These are phyloP conservation scores for Pythium biforme DNA, from an alignment of 352 stramenopile species.

Conservation along the genomic window DNA sequence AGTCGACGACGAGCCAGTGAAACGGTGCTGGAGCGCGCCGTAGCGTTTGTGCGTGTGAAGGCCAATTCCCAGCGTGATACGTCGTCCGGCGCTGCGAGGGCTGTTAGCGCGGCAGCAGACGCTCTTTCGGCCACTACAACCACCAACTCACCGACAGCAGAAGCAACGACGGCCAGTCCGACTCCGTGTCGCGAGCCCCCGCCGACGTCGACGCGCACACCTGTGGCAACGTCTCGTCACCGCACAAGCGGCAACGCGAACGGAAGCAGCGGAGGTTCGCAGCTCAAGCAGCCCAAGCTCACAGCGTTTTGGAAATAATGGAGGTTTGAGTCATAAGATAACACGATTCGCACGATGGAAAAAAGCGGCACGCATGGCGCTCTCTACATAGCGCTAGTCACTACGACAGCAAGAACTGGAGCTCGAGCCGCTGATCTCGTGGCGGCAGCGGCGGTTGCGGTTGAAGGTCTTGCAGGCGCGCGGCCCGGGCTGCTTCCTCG, in stretches of 20 bases:
- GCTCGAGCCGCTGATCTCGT: conserved; percentile 17
- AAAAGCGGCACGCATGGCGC: no score
- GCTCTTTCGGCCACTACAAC: neutral
- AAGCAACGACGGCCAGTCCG: neutral
- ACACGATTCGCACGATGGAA: no score
- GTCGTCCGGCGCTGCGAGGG: neutral
- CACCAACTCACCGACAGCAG: neutral
- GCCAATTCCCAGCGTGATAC: neutral
- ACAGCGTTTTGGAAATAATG: conserved; percentile 16
- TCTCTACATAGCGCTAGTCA: no score
- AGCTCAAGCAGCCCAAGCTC: conserved; percentile 24
- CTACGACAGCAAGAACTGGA: conserved; percentile 21
- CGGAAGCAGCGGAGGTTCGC: neutral
- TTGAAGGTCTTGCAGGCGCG: neutral
- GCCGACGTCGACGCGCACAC: neutral
- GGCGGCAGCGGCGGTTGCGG: neutral
- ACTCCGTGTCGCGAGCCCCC: neutral
- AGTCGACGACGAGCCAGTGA: neutral
- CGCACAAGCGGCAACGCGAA: neutral
- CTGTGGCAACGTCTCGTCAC: neutral
- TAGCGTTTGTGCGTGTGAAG: conserved; percentile 9
- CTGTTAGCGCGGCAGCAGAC: no score
- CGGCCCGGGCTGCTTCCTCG: conserved; percentile 1
- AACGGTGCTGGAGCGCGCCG: conserved; percentile 9
- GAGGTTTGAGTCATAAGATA: no score